phyloP scores from a whole-genome alignment of 2,329 filamentous ascomycete genomes.

The Pseudogymnoascus sp. region DNA sequence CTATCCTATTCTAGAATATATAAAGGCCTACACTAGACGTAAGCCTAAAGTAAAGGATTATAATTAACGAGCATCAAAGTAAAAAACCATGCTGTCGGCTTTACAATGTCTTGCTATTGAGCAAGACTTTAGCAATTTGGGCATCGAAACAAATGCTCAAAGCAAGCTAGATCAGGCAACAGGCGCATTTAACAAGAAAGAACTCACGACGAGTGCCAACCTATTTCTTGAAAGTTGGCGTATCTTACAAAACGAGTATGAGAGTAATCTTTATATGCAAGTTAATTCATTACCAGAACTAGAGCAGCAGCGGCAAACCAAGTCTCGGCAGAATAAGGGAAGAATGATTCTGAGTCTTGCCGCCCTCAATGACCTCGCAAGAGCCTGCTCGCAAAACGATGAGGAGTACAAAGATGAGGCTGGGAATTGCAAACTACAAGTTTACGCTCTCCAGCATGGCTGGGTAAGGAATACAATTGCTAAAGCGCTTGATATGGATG shows the following conservation, averaged over 20 bases:
- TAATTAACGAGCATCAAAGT: not conserved
- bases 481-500: constrained; percentile 12
- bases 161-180: not conserved
- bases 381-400: constrained; percentile 10
- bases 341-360: constrained; percentile 8
- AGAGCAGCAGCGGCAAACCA: not conserved
- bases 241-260: not conserved
- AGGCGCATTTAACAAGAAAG: not conserved
- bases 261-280: not conserved
- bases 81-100: not conserved
- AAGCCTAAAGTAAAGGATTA: too few species aligned
- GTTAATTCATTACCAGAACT: not conserved
- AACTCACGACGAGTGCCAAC: not conserved
- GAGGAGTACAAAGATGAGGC: constrained; percentile 11
- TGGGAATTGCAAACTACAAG: constrained; percentile 13
- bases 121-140: not conserved
- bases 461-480: not conserved
- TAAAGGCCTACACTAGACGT: not conserved
- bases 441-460: constrained; percentile 13
- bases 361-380: constrained; percentile 13
- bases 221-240: not conserved
- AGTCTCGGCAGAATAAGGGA: not conserved
- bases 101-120: not conserved
- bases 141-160: not conserved
- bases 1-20: not conserved